Base-by-base conservation (phyloP, 2,329 filamentous ascomycete genomes). In the Parascedosporium putredinis region DNA sequence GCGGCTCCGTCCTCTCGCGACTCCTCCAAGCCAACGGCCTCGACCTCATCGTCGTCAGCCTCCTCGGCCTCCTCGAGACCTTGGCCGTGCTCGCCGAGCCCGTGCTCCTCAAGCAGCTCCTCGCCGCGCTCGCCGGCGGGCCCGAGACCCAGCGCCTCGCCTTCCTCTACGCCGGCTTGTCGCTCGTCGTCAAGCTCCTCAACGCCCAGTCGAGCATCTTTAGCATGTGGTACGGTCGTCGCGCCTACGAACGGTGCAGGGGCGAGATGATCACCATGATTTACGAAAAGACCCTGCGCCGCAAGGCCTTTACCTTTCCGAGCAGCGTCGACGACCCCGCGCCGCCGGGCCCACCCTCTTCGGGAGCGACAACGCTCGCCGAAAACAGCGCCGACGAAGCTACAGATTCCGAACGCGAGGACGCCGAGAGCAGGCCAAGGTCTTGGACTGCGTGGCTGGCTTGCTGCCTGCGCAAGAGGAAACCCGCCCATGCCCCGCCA, bases 261-360 rank as follows among this genome's bases (percentile, higher is more conserved):
- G 89, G 89, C 4, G 88, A 95, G 65, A 64, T 91, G 75, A 84
- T 91, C 52, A 90, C 86, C 14, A 88, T 88, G 78, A 73, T 90
- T 10, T 88, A 88, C 58, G 85, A 88, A 58, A 91, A 91, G 64
- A 85, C 83, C 0, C 62, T 88, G 10, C 76, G 78, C 8, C 69
- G 84, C 5, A 88, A 88, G 63, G 69, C 66, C 1, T 70, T 71
- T 47, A 69, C 66, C 58, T 70, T 52, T 67, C 66, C 62, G 3
- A 65, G 62, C 36, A 42, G 7, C 51, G n/a, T 52, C 27, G 34
- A 44, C 22, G 43, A 20, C 10, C 43, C 22, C 22, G 45, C n/a
- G n/a, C n/a, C n/a, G n/a, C n/a, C n/a, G n/a, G n/a, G n/a, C n/a
- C n/a, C n/a, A n/a, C n/a, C n/a, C n/a, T n/a, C n/a, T 38, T 38